Evolutionary conservation across 2,329 filamentous ascomycete species (phyloP), one percentile per base, ranked within the genome.

Genomic region (Colletotrichum shisoi): DNA sequence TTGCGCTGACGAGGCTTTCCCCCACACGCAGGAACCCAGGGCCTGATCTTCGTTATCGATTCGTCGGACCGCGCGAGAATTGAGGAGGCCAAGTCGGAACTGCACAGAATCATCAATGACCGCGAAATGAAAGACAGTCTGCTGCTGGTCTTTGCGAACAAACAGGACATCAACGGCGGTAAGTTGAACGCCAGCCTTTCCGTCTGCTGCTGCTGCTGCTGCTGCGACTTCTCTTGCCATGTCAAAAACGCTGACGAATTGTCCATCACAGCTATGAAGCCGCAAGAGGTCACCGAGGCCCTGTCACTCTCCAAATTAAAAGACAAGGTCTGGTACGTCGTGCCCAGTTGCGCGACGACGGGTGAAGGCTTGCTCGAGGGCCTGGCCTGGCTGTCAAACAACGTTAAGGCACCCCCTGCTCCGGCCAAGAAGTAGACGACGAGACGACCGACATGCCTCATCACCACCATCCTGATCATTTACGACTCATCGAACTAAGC

Each of bases 11-110:
- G 34, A 34, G n/a, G 9, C 17, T 4, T 19, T 34, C 19, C 46
- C 17, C 15, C n/a, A 3, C 53, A 19, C 66, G 57, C 77, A 95
- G 90, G 94, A 76, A 98, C 95, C 68, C 95, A 98, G 83, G 95
- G 94, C 76, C 87, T 99, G 74, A 97, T 99, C 82, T 99, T 98
- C 83, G 95, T 99, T 73, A 93, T 99, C 75, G 95, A 99, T 83
- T 96, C 92, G 70, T 95, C 92, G 75, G 95, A 98, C 80, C 91
- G 90, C 71, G 89, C 88, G 73, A 91, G 95, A 78, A 93, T 99
- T 79, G 92, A 95, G 64, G 95, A 98, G 82, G 95, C 95, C 63
- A 88, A 90, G 74, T 91, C 93, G 78, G 95, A 99, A 80, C 85
- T 99, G 71, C 93, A 97, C 83, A 91, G 94, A 76, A 98, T 98